Base-by-base conservation (phyloP, 176 grass and related monocot genomes). In the Zea luxurians region DNA sequence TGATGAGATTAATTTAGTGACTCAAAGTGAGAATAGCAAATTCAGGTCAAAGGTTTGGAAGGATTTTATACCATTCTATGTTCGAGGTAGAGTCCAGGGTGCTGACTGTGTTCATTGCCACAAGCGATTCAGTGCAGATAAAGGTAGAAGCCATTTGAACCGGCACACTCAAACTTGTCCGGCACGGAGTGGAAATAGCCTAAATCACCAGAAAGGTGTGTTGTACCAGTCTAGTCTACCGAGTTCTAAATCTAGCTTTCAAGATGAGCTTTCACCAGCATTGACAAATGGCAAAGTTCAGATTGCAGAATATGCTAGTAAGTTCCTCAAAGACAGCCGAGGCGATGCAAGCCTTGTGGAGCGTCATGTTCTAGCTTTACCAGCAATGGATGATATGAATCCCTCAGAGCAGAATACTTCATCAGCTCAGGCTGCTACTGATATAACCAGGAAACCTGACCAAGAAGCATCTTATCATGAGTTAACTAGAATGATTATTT, bases 251-350 rank as follows among this genome's bases (percentile, higher is more conserved):
- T 74, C 80, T 78, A 78, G 21, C 68, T 41, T 83, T 71, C 81
- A 87, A 55, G 80, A 83, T 15, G 86, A 88, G 69, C 86, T 88
- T 83, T 88, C 80, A 45, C 80, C 80, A 68, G 86, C 86, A 52
- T 74, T 88, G 80, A 88, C 80, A 83, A 88, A 88, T 79, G 86
- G 86, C 73, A 88, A 68, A 54, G 80, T 88, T 88, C 86, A 88
- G 52, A 88, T 88, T 88, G 80, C 86, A 3, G 86, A 88, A 78
- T 88, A 88, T 79, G 80, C 80, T 69, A 83, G 45, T 63, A 83
- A 83, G 62, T 71, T 83, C 69, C 61, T 74, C 61, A 74, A 62
- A 62, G 61, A 20, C 8, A 69, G 20, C 21, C 68, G 75, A 38
- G 36, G 63, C 62, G 75, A 68, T 13, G 67, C 9, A 87, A 83